A percentile compares a stretch with the other conserved stretches of the same genome.
phyloP scores from a whole-genome alignment of 805 yeast genomes.

The Nakazawaea sp. region DNA sequence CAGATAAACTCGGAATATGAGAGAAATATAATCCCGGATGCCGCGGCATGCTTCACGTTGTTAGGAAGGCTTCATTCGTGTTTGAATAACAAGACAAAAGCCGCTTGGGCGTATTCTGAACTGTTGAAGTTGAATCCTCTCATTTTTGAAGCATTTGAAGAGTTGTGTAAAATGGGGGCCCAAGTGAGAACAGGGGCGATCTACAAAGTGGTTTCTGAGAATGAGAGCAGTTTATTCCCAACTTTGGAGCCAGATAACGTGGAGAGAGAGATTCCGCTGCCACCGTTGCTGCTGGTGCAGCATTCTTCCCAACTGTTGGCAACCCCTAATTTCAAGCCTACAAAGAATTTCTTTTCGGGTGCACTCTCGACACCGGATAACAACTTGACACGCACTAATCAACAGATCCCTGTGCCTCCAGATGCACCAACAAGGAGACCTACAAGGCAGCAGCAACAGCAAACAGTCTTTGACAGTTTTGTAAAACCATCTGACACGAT shows the following conservation, averaged over 20 bases:
- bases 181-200: conserved; percentile 53
- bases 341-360: conserved; percentile 10
- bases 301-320: conserved; percentile 10
- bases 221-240: conserved; percentile 5
- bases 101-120: conserved; percentile 59
- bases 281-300: conserved; percentile 3
- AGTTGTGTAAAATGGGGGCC: conserved; percentile 66
- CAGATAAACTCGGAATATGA: conserved; percentile 30
- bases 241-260: not conserved
- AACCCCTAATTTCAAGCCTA: conserved; percentile 20
- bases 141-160: conserved; percentile 81
- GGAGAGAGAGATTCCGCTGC: not conserved
- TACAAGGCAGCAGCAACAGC: conserved; percentile 15
- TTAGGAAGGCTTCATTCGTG: conserved; percentile 62
- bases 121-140: conserved; percentile 72
- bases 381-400: conserved; percentile 32
- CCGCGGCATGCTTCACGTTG: conserved; percentile 60
- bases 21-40: conserved; percentile 44
- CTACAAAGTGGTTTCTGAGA: conserved; percentile 26
- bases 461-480: conserved; percentile 8
- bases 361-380: conserved; percentile 11
- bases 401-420: conserved; percentile 18
- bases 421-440: conserved; percentile 33
- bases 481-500: conserved; percentile 10
- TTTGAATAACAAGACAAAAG: conserved; percentile 54